Evolutionary conservation across 2,329 filamentous ascomycete species (phyloP).

Genomic region (Mariannaea elegans): DNA sequence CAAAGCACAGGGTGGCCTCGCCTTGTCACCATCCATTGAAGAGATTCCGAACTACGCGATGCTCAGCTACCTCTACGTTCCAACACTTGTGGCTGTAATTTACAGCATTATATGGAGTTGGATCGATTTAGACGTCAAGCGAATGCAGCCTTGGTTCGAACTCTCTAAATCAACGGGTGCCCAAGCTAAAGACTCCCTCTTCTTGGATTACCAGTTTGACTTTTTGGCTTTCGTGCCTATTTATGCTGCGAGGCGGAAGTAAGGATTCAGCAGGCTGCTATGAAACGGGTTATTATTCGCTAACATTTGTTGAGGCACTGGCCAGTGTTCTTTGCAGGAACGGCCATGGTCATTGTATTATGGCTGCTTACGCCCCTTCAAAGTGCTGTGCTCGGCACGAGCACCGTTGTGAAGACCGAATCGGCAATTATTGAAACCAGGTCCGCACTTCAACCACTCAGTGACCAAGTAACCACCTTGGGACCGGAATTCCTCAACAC

Average conservation of each 20-base stretch:
- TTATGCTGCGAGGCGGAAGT: constrained; percentile 39
- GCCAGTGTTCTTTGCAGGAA: constrained; percentile 58
- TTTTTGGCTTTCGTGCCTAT: constrained; percentile 47
- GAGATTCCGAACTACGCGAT: constrained; percentile 47
- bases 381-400: constrained; percentile 60
- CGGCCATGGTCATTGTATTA: constrained; percentile 59
- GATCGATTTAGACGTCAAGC: constrained; percentile 66
- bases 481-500: constrained; percentile 52
- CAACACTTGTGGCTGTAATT: constrained; percentile 61
- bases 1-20: constrained; percentile 51
- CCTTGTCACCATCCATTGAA: constrained; percentile 31
- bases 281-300: neutral
- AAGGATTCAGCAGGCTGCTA: constrained; percentile 35
- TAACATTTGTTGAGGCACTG: constrained; percentile 54
- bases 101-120: constrained; percentile 67
- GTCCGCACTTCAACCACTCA: constrained; percentile 29
- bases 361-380: constrained; percentile 65
- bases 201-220: constrained; percentile 61
- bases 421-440: neutral
- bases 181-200: constrained; percentile 53
- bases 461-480: constrained; percentile 36
- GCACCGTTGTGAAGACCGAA: constrained; percentile 37
- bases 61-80: constrained; percentile 59
- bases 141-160: constrained; percentile 69
- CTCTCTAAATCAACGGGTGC: constrained; percentile 58